phyloP scores from a whole-genome alignment of 208 protist genomes.

The Porcisia deanei region DNA sequence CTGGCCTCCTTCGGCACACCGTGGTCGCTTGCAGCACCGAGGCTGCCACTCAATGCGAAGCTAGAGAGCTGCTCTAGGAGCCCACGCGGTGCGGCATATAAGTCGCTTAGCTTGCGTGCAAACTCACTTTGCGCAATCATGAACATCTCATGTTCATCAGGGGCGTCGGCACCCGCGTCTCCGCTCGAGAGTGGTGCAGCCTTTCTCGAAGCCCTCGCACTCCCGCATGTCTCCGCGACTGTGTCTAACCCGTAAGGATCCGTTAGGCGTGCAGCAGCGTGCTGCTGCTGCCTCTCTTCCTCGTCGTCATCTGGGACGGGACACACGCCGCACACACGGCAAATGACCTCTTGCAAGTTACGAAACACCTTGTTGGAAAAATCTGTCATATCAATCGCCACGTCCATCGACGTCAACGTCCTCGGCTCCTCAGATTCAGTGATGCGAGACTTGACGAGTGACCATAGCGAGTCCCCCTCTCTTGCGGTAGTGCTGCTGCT shows the following conservation, averaged over 20 bases:
- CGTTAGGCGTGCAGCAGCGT: neutral
- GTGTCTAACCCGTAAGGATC: neutral
- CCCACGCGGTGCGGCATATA: slow-evolving; percentile 60
- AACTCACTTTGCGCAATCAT: slow-evolving; percentile 28
- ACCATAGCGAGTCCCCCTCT: slow-evolving; percentile 23
- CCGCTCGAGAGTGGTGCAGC: neutral
- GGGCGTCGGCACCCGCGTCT: neutral
- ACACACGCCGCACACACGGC: slow-evolving; percentile 35
- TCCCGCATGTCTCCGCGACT: too few relatives aligned
- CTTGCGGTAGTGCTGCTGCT: neutral
- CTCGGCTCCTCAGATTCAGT: slow-evolving; percentile 18
- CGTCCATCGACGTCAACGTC: slow-evolving; percentile 48
- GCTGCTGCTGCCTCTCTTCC: slow-evolving; percentile 3
- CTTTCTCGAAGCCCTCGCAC: neutral
- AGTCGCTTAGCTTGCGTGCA: slow-evolving; percentile 46
- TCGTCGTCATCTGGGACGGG: neutral
- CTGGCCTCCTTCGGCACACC: neutral
- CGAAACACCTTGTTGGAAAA: slow-evolving; percentile 64
- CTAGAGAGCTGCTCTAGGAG: slow-evolving; percentile 57
- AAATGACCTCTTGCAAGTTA: slow-evolving; percentile 51
- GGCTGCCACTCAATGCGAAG: slow-evolving; percentile 46
- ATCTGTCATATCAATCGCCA: slow-evolving; percentile 73
- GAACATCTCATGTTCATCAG: slow-evolving; percentile 16
- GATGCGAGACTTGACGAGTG: slow-evolving; percentile 22
- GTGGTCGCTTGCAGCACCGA: neutral